Evolutionary conservation across 2,329 filamentous ascomycete genomes (phyloP), one percentile per base, ranked within the genome.

Genomic region (Colletotrichum theobromicola): DNA sequence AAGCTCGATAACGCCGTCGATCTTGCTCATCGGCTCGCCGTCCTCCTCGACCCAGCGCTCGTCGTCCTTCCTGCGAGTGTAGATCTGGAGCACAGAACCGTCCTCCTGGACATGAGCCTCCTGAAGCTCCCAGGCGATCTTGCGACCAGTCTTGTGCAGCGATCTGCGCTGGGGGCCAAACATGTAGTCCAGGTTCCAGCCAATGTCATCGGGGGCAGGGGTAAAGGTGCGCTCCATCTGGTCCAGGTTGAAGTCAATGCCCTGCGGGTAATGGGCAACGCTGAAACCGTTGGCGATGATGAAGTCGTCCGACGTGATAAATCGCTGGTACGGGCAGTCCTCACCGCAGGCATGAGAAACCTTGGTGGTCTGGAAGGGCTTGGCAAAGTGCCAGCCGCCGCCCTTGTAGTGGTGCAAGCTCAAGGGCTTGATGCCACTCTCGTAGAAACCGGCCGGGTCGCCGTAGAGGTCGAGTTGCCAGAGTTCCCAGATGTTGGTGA

Each of bases 401-500:
- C 90, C 89, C 78, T 91, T 91, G 85, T 91, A 93, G 83, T 93
- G 91, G 81, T 93, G 91, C 26, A 93, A 85, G 9, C 89, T 91
- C 26, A 92, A 84, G 2, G 91, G 91, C 76, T 88, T 87, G 76
- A 91, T 87, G 34, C 90, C 90, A 50, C 88, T 88, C 82, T 93
- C 91, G 81, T 92, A 93, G 82, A 93, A 92, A 6, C 91, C 91
- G 1, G 90, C 90, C 5, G 90, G 89, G 79, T 93, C 90, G 62
- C 88, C 89, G 72, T 88, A 86, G 61, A 93, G 83, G 78, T 93
- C 91, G 28, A 93, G 85, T 80, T 93, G 91, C 83, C 89, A 92
- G 15, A 93, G 85, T 42, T 90, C 88, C 78, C 87, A 87, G 70
- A 92, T 82, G 16, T 88, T 85, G 3, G 89, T 90, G 66, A 93